These are phyloP conservation scores for Exophiala sideris DNA, from an alignment of 2,329 filamentous ascomycete species.

Conservation along the genomic window DNA sequence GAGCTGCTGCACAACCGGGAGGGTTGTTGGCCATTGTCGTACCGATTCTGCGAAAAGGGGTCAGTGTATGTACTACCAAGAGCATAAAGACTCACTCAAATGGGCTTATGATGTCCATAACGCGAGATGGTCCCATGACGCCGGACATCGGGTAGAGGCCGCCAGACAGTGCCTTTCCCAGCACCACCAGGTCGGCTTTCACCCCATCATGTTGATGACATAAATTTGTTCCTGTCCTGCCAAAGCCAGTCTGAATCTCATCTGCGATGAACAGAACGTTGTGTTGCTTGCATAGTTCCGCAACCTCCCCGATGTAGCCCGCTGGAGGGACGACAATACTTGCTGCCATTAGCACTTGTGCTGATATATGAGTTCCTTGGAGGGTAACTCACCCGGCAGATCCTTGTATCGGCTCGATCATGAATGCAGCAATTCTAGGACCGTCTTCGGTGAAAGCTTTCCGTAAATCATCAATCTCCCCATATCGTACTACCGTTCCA, in stretches of 20 bases:
- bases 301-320: neutral
- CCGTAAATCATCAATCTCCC: too few relatives aligned
- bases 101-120: too few relatives aligned
- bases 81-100: too few relatives aligned
- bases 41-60: neutral
- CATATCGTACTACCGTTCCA: too few relatives aligned
- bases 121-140: too few relatives aligned
- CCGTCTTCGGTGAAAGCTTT: too few relatives aligned
- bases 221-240: slow-evolving; percentile 76
- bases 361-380: neutral
- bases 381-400: neutral
- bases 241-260: slow-evolving; percentile 88
- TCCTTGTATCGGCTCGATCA: too few relatives aligned
- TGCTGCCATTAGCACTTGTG: neutral
- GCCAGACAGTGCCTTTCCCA: slow-evolving; percentile 37
- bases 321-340: neutral
- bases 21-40: slow-evolving; percentile 1
- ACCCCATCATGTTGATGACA: slow-evolving; percentile 68
- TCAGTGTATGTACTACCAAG: too few relatives aligned
- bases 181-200: slow-evolving; percentile 83
- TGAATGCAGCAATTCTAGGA: too few relatives aligned
- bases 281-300: slow-evolving; percentile 5
- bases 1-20: neutral
- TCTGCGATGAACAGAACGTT: slow-evolving; percentile 68
- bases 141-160: neutral